phyloP scores from a whole-genome alignment of 106 monocot genomes.

The Allium sativum region DNA sequence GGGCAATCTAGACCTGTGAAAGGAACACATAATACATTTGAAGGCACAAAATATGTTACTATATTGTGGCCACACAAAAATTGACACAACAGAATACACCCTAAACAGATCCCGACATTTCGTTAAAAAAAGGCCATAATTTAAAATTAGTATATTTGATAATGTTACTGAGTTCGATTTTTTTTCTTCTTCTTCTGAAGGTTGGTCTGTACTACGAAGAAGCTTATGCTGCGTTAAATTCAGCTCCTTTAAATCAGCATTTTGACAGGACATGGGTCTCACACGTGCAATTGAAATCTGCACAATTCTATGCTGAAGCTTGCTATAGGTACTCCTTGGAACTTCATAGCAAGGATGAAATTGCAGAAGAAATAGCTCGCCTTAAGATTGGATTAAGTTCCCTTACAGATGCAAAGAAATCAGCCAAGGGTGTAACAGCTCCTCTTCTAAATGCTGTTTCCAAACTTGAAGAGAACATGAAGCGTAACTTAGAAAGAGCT shows the following conservation, averaged over 20 bases:
- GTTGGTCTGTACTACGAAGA: slow-evolving; percentile 48
- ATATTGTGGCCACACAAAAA: too few species aligned
- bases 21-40: too few species aligned
- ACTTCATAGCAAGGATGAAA: slow-evolving; percentile 69
- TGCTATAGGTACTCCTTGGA: slow-evolving; percentile 46
- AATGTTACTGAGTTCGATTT: background rate
- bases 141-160: too few species aligned
- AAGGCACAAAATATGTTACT: too few species aligned
- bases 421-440: slow-evolving; percentile 46
- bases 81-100: too few species aligned
- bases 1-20: too few species aligned
- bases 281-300: slow-evolving; percentile 51
- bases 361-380: slow-evolving; percentile 68
- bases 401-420: slow-evolving; percentile 59
- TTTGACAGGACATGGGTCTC: slow-evolving; percentile 52
- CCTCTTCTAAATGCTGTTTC: slow-evolving; percentile 55
- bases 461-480: slow-evolving; percentile 45
- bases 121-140: too few species aligned
- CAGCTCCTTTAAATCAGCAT: slow-evolving; percentile 48
- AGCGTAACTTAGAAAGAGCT: slow-evolving; percentile 59
- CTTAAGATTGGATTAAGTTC: slow-evolving; percentile 46
- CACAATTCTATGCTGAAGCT: slow-evolving; percentile 68
- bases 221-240: slow-evolving; percentile 32
- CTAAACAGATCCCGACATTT: too few species aligned
- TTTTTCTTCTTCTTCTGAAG: slow-evolving; percentile 7